phyloP scores from a whole-genome alignment of 2,329 filamentous ascomycete species.

The Hawksworthiomyces lignivorus region DNA sequence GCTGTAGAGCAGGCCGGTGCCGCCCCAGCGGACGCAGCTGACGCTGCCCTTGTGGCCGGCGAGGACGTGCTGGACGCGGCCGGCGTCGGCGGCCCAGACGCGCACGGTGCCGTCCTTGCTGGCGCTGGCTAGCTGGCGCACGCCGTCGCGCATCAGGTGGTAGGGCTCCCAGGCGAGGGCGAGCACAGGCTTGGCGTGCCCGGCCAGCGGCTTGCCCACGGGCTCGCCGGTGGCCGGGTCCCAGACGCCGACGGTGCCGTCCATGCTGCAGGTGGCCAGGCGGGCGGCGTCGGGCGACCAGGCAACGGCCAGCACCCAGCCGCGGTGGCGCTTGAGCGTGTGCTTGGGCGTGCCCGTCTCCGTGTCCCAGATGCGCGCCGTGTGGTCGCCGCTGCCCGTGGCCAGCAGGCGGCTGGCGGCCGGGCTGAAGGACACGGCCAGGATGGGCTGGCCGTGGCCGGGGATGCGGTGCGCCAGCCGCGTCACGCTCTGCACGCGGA shows the following conservation, averaged over 20 bases:
- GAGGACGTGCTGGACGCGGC: constrained; percentile 71
- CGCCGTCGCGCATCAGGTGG: constrained; percentile 68
- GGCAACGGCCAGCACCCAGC: constrained; percentile 81
- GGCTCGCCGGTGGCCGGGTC: constrained; percentile 73
- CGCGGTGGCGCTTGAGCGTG: constrained; percentile 79
- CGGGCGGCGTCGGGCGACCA: constrained; percentile 79
- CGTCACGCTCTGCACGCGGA: constrained; percentile 85
- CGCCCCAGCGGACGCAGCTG: constrained; percentile 90
- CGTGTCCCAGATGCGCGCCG: constrained; percentile 88
- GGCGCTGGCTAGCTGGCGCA: constrained; percentile 73
- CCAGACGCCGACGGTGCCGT: constrained; percentile 87
- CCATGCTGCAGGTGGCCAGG: constrained; percentile 86
- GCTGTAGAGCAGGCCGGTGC: constrained; percentile 76
- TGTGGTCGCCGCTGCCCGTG: constrained; percentile 85
- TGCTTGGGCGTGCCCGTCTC: constrained; percentile 84
- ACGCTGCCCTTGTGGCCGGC: constrained; percentile 85
- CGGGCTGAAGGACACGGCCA: constrained; percentile 80
- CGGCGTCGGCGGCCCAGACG: constrained; percentile 76
- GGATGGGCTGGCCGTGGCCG: constrained; percentile 86
- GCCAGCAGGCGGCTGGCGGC: constrained; percentile 68
- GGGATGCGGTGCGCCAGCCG: constrained; percentile 82
- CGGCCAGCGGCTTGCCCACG: constrained; percentile 65
- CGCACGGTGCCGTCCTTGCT: constrained; percentile 86
- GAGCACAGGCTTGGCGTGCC: constrained; percentile 84
- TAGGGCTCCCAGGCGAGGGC: constrained; percentile 90